A percentile compares a stretch with the other conserved stretches of the same genome.
Evolutionary conservation across 768 basidiomycete species (phyloP).

Genomic region (Lactarius hatsudake): DNA sequence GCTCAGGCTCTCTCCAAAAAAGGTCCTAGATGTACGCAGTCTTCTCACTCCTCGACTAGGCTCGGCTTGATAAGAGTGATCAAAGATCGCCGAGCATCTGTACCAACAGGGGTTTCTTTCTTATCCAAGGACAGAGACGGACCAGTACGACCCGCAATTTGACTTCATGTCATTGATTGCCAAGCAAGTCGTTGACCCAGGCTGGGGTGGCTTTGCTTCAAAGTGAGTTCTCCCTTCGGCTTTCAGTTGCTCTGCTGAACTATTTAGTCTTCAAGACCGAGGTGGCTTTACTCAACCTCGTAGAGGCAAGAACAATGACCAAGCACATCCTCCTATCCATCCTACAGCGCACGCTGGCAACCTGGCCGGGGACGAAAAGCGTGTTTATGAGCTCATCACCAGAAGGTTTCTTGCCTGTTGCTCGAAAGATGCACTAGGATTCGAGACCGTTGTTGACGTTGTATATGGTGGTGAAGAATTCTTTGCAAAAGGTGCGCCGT

Average conservation of each 20-base stretch:
- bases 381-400: slow-evolving; percentile 91
- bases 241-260: slow-evolving; percentile 8
- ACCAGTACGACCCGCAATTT: slow-evolving; percentile 92
- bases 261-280: slow-evolving; percentile 45
- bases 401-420: slow-evolving; percentile 91
- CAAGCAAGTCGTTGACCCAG: slow-evolving; percentile 78
- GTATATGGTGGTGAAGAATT: slow-evolving; percentile 85
- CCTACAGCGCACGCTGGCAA: slow-evolving; percentile 86
- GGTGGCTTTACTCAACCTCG: slow-evolving; percentile 75
- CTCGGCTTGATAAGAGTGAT: slow-evolving; percentile 5
- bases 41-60: background rate
- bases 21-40: slow-evolving; percentile 76
- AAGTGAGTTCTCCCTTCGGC: slow-evolving; percentile 45
- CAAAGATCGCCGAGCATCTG: slow-evolving; percentile 84
- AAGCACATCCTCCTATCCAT: slow-evolving; percentile 98
- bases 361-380: slow-evolving; percentile 81
- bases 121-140: slow-evolving; percentile 97
- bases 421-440: slow-evolving; percentile 90
- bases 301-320: slow-evolving; percentile 93
- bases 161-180: slow-evolving; percentile 84
- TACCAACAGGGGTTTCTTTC: slow-evolving; percentile 95
- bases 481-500: slow-evolving; percentile 63
- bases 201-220: slow-evolving; percentile 86
- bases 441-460: slow-evolving; percentile 86
- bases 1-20: slow-evolving; percentile 85